Base-by-base conservation (phyloP, 192 early-diverging fungal species). In the Podila horticola region DNA sequence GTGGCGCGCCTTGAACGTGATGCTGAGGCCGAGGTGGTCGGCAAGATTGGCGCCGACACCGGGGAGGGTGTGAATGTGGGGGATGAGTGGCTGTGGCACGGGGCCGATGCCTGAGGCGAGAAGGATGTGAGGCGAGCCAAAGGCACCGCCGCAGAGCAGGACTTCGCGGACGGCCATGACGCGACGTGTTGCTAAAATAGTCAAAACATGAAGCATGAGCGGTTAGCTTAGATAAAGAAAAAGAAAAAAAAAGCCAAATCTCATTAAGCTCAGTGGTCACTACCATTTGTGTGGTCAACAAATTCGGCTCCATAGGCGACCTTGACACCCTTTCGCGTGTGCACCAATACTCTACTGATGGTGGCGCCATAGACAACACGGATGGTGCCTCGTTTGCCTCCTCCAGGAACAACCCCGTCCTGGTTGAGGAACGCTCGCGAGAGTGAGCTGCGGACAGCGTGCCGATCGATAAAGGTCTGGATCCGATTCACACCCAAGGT, bases 141-240 rank as follows among this genome's bases (percentile, higher is more conserved):
- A 34, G 11, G 82, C 30, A 8, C 82, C 82, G 20, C 69, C 82
- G 9, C 76, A 75, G 30, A 83, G 64, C 50, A 83, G 58, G 59
- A 86, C 75, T 48, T 87, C 86, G 57, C 75, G 64, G 4, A 36
- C 58, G 5, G 65, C 69, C 57, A 69, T 38, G 30, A 77, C 64
- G n/a, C 60, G 45, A 58, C 60, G 61, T n/a, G 19, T 38, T 24
- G 65, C 74, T 75, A 52, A 36, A 33, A 72, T 41, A 15, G 62
- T 38, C 19, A 13, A 34, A 45, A n/a, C 7, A 26, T 26, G 31
- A 45, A 45, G 3, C 7, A 15, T 26, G 28, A 58, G 15, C 41
- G 11, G 41, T 45, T 45, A 45, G 41, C 41, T 31, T 45, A 45
- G 41, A 12, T 31, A 66, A 65, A 65, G 50, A 41, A 58, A 26